Base-by-base conservation (phyloP, 495 filamentous ascomycete genomes). In the Xylaria longipes region DNA sequence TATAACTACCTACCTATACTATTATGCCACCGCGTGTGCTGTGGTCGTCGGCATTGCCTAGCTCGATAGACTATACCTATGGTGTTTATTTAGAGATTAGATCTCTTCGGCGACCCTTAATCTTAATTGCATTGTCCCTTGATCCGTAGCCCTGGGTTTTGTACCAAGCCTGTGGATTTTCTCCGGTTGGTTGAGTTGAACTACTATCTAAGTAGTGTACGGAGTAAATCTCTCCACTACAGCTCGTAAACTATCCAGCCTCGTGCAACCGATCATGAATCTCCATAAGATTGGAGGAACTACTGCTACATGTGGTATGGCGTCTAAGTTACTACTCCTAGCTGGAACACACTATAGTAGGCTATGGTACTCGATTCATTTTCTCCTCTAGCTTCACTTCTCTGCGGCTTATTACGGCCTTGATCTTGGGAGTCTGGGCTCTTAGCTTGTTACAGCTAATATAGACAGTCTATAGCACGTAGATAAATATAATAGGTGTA, bases 101-200 rank as follows among this genome's bases (percentile, higher is more conserved):
- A 17, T 33, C 54, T 29, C 3, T 20, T 29, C 15, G 54, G 15
- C 22, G 15, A 4, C 4, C 17, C 31, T 37, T 8, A 22, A 37
- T 20, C 31, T 37, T 8, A 22, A 37, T 20, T 60, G 17, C 20
- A 33, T 37, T 37, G 9, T 35, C 31, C 31, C 57, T 33, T 37
- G 12, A 17, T 37, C 57, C 33, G 33, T 37, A 60, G 17, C 33
- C 33, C 20, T 60, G 33, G 31, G 57, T 33, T 56, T 37, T 60
- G 31, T 60, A 37, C 57, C 57, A 5, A 20, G n/a, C 17, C 57
- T 60, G 33, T 60, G 33, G 57, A 12, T 60, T 60, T 60, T 60
- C 57, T 60, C 57, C 57, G 57, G 57, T 60, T 60, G 57, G 57
- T 12, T 37, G 17, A 37, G 37, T n/a, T 20, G 50, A 27, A 58